Evolutionary conservation across 2,329 filamentous ascomycete species (phyloP).

Genomic region (Trematosphaeria pertusa): DNA sequence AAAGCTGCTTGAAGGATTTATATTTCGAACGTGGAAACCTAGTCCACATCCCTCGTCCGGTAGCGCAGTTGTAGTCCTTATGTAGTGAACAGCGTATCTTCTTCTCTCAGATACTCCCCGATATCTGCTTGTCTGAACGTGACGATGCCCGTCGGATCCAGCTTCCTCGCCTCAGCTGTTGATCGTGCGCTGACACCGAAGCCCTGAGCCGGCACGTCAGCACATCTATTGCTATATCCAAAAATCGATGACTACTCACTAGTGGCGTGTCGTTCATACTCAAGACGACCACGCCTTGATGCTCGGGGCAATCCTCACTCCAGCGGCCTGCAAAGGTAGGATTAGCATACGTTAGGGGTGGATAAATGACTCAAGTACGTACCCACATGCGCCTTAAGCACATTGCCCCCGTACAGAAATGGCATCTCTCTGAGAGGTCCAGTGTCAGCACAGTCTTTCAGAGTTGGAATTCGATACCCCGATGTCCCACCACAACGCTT

Average conservation of each 20-base stretch:
- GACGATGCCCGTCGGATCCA: conserved; percentile 90
- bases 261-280: conserved; percentile 89
- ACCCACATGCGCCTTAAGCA: conserved; percentile 82
- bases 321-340: too few relatives aligned
- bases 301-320: conserved; percentile 91
- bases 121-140: conserved; percentile 92
- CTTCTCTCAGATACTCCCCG: conserved; percentile 91
- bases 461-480: too few relatives aligned
- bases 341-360: too few relatives aligned
- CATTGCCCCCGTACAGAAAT: conserved; percentile 91
- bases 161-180: conserved; percentile 78
- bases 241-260: conserved; percentile 49
- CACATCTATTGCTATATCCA: neutral
- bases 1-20: too few relatives aligned
- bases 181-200: conserved; percentile 92
- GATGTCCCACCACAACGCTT: too few relatives aligned
- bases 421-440: too few relatives aligned
- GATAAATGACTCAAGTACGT: too few relatives aligned
- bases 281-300: conserved; percentile 88
- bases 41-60: too few relatives aligned
- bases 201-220: conserved; percentile 61
- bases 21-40: too few relatives aligned
- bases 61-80: too few relatives aligned
- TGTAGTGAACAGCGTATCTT: conserved; percentile 69
- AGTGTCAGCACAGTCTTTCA: too few relatives aligned